phyloP scores from a whole-genome alignment of 495 filamentous ascomycete species.

The Ramalina intermedia region DNA sequence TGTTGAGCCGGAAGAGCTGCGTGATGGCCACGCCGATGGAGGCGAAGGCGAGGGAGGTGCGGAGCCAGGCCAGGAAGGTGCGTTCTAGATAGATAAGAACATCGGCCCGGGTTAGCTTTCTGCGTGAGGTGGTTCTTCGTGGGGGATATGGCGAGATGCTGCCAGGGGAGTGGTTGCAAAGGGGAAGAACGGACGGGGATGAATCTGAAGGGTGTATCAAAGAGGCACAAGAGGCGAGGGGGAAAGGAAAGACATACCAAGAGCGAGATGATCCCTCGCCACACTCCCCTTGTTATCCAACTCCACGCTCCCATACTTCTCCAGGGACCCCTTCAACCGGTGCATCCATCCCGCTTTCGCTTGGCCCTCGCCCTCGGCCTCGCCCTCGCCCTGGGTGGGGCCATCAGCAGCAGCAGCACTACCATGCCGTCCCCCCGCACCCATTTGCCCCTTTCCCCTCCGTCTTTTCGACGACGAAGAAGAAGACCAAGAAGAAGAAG shows the following conservation, averaged over 20 bases:
- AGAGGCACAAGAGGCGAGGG: not conserved
- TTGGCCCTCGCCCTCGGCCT: conserved; percentile 16
- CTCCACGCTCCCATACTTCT: conserved; percentile 70
- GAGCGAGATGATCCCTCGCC: conserved; percentile 82
- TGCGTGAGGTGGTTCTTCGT: not conserved
- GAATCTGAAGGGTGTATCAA: not conserved
- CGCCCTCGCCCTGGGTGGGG: conserved; percentile 7
- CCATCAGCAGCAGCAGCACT: not conserved
- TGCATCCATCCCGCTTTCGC: conserved; percentile 7
- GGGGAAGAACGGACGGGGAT: not conserved
- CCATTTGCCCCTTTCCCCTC: not conserved
- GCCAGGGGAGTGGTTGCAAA: not conserved
- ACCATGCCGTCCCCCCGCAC: not conserved
- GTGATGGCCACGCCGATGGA: conserved; percentile 94
- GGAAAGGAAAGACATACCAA: conserved; percentile 44
- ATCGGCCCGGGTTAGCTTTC: not conserved
- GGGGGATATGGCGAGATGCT: conserved; percentile 7
- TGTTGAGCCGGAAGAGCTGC: conserved; percentile 89
- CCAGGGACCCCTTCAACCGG: conserved; percentile 39
- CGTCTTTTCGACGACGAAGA: not conserved
- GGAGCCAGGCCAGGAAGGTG: conserved; percentile 93
- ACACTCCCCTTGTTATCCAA: conserved; percentile 95
- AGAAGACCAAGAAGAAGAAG: not conserved
- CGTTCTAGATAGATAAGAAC: conserved; percentile 52
- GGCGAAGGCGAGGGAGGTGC: conserved; percentile 90